phyloP scores from a whole-genome alignment of 2,329 filamentous ascomycete genomes.

The Sordariomycetes sp. region DNA sequence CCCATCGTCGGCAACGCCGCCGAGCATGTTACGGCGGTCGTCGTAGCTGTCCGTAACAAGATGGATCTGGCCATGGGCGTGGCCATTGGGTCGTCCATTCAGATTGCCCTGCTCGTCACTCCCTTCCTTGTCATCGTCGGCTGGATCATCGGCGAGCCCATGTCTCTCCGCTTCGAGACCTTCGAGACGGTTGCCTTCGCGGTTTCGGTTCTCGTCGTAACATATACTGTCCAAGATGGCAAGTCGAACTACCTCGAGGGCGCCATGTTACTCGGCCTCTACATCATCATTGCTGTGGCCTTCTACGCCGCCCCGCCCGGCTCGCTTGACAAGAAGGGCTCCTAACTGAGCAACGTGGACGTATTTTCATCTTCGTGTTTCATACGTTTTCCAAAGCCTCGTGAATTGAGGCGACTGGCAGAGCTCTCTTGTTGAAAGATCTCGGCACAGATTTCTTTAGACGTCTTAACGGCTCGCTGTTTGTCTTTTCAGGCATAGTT shows the following conservation, averaged over 20 bases:
- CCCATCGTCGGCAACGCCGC: conserved; percentile 75
- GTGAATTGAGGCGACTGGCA: no score
- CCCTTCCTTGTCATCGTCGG: conserved; percentile 72
- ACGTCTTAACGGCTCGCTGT: no score
- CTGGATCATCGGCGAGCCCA: conserved; percentile 64
- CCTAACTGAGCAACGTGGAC: background rate
- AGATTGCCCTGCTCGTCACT: conserved; percentile 75
- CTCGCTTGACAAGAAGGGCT: conserved; percentile 29
- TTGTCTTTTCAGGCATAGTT: no score
- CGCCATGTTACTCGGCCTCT: conserved; percentile 52
- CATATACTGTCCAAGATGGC: conserved; percentile 70
- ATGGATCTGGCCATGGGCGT: conserved; percentile 69
- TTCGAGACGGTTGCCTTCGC: conserved; percentile 72
- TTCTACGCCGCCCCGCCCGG: conserved; percentile 46
- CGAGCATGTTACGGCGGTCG: conserved; percentile 73
- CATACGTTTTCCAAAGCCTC: no score
- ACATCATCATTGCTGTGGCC: conserved; percentile 51
- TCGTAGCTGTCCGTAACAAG: conserved; percentile 70
- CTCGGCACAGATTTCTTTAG: no score
- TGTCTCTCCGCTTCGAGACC: conserved; percentile 73
- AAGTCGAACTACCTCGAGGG: conserved; percentile 80
- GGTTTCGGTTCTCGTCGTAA: conserved; percentile 65
- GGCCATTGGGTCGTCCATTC: conserved; percentile 72
- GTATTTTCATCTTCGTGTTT: background rate
- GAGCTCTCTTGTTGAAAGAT: no score